Conservation (phyloP, 306 rosid genomes). For the Prosopis cineraria region DNA sequence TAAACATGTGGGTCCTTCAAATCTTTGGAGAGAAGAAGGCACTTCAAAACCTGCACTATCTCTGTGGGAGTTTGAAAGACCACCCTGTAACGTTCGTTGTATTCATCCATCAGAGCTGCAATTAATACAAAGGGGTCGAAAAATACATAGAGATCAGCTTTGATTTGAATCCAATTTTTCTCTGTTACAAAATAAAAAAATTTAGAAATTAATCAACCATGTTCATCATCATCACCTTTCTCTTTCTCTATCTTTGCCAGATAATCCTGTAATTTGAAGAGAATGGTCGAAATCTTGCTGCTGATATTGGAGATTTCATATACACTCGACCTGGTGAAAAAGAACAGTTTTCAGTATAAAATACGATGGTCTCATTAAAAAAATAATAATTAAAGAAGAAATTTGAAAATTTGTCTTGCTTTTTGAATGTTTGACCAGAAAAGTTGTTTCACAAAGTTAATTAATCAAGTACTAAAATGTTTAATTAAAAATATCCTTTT, state of each 20-base stretch:
- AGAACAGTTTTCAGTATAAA: neutral
- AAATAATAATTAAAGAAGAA: neutral
- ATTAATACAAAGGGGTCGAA: no score
- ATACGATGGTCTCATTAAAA: neutral
- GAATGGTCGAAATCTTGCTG: conserved; percentile 19
- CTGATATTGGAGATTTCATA: conserved; percentile 24
- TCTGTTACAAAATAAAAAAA: neutral
- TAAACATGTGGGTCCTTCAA: conserved; percentile 35
- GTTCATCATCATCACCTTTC: conserved; percentile 28
- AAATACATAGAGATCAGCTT: neutral
- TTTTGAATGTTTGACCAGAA: no score
- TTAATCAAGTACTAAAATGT: no score
- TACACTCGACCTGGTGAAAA: conserved; percentile 28
- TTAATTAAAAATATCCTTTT: no score
- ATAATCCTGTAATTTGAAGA: conserved; percentile 17
- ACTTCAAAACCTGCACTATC: conserved; percentile 49
- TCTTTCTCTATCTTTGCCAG: conserved; percentile 16
- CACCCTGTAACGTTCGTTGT: conserved; percentile 35
- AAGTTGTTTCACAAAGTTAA: no score
- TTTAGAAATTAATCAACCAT: neutral
- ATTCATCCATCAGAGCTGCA: conserved; percentile 42
- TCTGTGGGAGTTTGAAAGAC: conserved; percentile 45
- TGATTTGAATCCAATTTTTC: neutral
- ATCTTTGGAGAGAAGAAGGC: conserved; percentile 40
- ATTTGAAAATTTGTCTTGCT: neutral